These are phyloP conservation scores for Lavandula angustifolia DNA, from an alignment of 257 asterid genomes.

Conservation along the genomic window DNA sequence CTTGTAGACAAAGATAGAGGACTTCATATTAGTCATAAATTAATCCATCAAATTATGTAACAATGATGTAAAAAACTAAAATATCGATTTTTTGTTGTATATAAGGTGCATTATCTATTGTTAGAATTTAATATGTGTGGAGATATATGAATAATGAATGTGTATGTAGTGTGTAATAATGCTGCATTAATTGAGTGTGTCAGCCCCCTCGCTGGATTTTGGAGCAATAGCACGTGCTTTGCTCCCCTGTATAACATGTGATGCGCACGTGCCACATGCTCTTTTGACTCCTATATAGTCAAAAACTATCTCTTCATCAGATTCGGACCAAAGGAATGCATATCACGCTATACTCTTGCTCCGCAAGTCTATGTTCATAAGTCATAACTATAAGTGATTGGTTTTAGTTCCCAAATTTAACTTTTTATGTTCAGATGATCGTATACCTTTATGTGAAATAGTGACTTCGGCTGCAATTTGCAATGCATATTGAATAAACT, in stretches of 20 bases:
- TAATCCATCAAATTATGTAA: neutral
- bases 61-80: neutral
- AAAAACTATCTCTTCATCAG: constrained; percentile 2
- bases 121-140: neutral
- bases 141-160: neutral
- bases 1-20: neutral
- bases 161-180: neutral
- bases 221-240: constrained; percentile 40
- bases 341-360: neutral
- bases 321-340: neutral
- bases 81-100: neutral
- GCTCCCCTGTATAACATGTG: constrained; percentile 41
- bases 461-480: too few relatives aligned
- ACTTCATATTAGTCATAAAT: neutral
- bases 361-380: neutral
- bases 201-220: constrained; percentile 24
- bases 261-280: constrained; percentile 46
- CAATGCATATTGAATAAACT: too few relatives aligned
- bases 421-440: too few relatives aligned
- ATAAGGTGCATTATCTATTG: neutral
- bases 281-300: constrained; percentile 22
- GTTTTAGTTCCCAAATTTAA: too few relatives aligned
- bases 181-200: constrained; percentile 25
- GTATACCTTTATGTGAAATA: neutral
- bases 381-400: neutral